Conservation (phyloP, 257 asterid genomes). For the Ilex asprella region DNA sequence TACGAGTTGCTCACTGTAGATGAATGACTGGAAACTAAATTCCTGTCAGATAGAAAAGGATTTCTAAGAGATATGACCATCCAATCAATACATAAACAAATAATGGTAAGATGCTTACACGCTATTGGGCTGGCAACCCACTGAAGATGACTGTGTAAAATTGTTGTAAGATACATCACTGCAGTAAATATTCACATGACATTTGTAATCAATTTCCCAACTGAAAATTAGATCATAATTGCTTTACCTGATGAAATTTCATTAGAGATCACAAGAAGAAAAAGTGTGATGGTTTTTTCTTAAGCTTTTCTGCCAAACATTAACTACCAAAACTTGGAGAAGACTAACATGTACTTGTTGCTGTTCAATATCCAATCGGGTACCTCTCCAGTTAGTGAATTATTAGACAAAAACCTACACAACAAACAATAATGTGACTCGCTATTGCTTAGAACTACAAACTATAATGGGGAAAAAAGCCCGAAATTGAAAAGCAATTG, state of each 20-base stretch:
- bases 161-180: slow-evolving; percentile 87
- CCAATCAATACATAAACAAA: slow-evolving; percentile 1
- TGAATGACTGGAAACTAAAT: slow-evolving; percentile 69
- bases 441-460: too few relatives aligned
- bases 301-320: too few relatives aligned
- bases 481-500: too few relatives aligned
- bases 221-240: not conserved
- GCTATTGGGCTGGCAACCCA: slow-evolving; percentile 32
- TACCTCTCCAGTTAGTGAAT: slow-evolving; percentile 56
- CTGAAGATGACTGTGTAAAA: slow-evolving; percentile 33
- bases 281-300: too few relatives aligned
- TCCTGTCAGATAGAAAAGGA: slow-evolving; percentile 39
- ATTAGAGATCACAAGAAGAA: not conserved
- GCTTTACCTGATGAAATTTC: not conserved
- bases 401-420: slow-evolving; percentile 67
- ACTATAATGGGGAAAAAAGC: too few relatives aligned
- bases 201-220: too few relatives aligned
- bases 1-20: slow-evolving; percentile 45
- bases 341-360: slow-evolving; percentile 42
- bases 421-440: slow-evolving; percentile 5
- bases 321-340: slow-evolving; percentile 5
- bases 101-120: slow-evolving; percentile 40
- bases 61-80: slow-evolving; percentile 9
- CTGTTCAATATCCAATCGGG: slow-evolving; percentile 49
- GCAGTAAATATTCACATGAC: slow-evolving; percentile 27